A percentile compares a stretch with the other conserved stretches of the same genome.
These are phyloP conservation scores for Jamesozyma gamospora DNA, from an alignment of 805 yeast genomes.

Conservation along the genomic window DNA sequence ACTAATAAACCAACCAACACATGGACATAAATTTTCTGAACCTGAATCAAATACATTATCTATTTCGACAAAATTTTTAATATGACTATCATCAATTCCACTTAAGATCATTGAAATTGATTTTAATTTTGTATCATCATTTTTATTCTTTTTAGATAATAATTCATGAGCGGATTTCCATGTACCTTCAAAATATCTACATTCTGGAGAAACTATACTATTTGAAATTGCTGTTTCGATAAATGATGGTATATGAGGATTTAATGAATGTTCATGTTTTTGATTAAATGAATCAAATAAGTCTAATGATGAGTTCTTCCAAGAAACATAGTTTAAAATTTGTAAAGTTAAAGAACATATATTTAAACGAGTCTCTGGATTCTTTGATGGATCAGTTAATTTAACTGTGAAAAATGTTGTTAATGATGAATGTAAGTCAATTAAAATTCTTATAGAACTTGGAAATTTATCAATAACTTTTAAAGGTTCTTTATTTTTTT, in stretches of 20 bases:
- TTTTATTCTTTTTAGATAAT: conserved; percentile 8
- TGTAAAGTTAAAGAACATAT: conserved; percentile 61
- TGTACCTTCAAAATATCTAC: conserved; percentile 53
- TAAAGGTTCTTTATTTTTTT: conserved; percentile 24
- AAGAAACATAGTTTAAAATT: conserved; percentile 52
- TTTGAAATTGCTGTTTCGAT: conserved; percentile 69
- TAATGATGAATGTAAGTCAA: conserved; percentile 58
- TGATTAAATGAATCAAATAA: conserved; percentile 33
- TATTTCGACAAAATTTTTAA: conserved; percentile 25
- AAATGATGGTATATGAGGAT: conserved; percentile 66
- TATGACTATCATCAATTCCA: conserved; percentile 12
- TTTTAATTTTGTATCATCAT: conserved; percentile 17
- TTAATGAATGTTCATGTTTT: conserved; percentile 15
- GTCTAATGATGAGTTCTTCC: conserved; percentile 53
- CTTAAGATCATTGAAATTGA: conserved; percentile 22
- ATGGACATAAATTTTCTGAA: conserved; percentile 53
- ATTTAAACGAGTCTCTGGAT: conserved; percentile 49
- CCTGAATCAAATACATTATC: conserved; percentile 27
- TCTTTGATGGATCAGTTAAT: conserved; percentile 51
- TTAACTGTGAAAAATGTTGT: conserved; percentile 55
- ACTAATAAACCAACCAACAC: conserved; percentile 86
- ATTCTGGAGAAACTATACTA: conserved; percentile 72
- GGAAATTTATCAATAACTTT: conserved; percentile 49
- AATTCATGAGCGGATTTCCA: conserved; percentile 54
- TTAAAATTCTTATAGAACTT: conserved; percentile 51